Conservation (phyloP, 768 basidiomycete genomes). For the Auricularia sp. region DNA sequence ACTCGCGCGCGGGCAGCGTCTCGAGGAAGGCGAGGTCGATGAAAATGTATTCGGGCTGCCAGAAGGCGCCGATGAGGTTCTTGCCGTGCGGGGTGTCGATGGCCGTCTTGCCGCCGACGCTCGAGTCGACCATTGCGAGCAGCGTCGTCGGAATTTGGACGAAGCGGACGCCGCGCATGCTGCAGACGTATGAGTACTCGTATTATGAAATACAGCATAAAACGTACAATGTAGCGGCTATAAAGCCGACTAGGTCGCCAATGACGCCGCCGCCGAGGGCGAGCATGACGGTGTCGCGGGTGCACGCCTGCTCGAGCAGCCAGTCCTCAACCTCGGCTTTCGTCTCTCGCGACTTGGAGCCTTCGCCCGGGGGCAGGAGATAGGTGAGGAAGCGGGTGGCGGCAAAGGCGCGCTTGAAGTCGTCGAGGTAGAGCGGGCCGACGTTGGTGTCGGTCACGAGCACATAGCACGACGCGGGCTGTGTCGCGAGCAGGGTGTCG, state of each 20-base stretch:
- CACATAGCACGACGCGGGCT: slow-evolving; percentile 80
- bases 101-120: slow-evolving; percentile 97
- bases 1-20: slow-evolving; percentile 83
- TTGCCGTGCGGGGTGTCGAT: slow-evolving; percentile 98
- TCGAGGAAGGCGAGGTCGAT: slow-evolving; percentile 95
- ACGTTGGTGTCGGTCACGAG: slow-evolving; percentile 90
- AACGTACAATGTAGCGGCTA: slow-evolving; percentile 91
- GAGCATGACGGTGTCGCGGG: slow-evolving; percentile 84
- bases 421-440: slow-evolving; percentile 63
- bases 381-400: slow-evolving; percentile 77
- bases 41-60: slow-evolving; percentile 96
- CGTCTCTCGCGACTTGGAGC: slow-evolving; percentile 80
- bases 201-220: background rate
- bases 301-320: slow-evolving; percentile 77
- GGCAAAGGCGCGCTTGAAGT: slow-evolving; percentile 36
- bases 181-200: slow-evolving; percentile 19
- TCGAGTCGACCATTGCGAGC: slow-evolving; percentile 97
- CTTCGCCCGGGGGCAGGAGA: slow-evolving; percentile 84
- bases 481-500: slow-evolving; percentile 53
- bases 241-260: slow-evolving; percentile 93
- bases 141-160: slow-evolving; percentile 95
- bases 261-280: slow-evolving; percentile 96
- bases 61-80: slow-evolving; percentile 96
- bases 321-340: slow-evolving; percentile 95
- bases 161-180: slow-evolving; percentile 95